Percentiles rank a stretch among this genome's conserved stretches.
phyloP scores from a whole-genome alignment of 208 protist species.

The Crithidia bombi region DNA sequence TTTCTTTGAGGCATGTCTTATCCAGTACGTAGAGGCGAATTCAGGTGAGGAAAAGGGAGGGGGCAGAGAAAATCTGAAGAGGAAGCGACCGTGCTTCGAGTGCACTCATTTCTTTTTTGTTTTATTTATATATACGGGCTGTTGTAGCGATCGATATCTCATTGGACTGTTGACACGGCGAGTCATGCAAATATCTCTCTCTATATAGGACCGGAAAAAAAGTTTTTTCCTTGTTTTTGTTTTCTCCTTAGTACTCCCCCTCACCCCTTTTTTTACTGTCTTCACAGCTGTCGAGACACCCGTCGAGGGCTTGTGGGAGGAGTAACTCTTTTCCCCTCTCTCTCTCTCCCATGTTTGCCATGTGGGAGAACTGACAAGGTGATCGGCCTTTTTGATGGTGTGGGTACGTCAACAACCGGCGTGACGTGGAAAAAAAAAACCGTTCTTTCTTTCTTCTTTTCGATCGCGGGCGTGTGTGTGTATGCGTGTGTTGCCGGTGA shows the following conservation, averaged over 20 bases:
- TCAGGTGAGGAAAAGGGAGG: too few species aligned
- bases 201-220: constrained; percentile 14
- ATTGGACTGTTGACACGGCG: background rate
- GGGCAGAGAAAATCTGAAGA: too few species aligned
- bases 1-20: constrained; percentile 1
- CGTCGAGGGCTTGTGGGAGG: constrained; percentile 9
- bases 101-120: too few species aligned
- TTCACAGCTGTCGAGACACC: constrained; percentile 13
- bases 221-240: background rate
- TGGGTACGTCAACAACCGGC: constrained; percentile 1
- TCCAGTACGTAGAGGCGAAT: too few species aligned
- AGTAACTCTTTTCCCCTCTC: constrained; percentile 1
- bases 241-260: constrained; percentile 9
- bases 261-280: constrained; percentile 14
- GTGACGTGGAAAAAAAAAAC: background rate
- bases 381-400: constrained; percentile 1
- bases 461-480: background rate
- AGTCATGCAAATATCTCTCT: background rate
- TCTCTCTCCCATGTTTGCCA: background rate
- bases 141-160: background rate
- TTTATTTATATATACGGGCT: too few species aligned
- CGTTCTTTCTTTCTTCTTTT: constrained; percentile 9
- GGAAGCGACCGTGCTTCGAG: background rate
- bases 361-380: background rate
- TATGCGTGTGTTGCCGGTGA: constrained; percentile 11